Evolutionary conservation across 2,329 filamentous ascomycete genomes (phyloP).

Genomic region (Monosporascus sp.): DNA sequence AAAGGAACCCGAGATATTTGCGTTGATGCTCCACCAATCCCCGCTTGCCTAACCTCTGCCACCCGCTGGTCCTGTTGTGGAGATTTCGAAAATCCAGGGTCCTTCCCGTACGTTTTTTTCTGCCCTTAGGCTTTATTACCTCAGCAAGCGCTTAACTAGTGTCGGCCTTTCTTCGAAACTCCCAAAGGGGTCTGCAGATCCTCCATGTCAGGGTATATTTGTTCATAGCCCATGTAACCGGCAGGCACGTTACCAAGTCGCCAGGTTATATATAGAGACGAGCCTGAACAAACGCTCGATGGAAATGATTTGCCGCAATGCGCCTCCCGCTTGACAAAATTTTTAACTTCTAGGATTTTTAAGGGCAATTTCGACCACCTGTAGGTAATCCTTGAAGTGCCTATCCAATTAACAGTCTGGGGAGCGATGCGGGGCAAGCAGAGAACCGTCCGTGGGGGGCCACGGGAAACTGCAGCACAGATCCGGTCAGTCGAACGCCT

Average conservation of each 20-base stretch:
- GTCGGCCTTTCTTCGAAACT: not conserved
- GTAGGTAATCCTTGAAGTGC: not conserved
- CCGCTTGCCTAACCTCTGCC: too few relatives aligned
- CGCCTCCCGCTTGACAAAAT: not conserved
- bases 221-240: too few relatives aligned
- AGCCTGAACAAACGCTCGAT: not conserved
- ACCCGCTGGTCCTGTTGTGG: not conserved
- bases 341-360: not conserved
- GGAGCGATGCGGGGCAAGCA: not conserved
- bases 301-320: not conserved
- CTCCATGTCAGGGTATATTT: too few relatives aligned
- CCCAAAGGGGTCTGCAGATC: too few relatives aligned
- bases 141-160: not conserved
- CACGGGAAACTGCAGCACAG: not conserved
- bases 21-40: not conserved
- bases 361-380: not conserved
- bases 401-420: not conserved
- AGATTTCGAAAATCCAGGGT: not conserved
- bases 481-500: not conserved
- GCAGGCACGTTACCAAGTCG: too few relatives aligned
- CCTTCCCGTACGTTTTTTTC: not conserved
- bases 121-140: not conserved
- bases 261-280: too few relatives aligned
- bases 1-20: not conserved
- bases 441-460: not conserved